Conservation (phyloP, 768 basidiomycete genomes). For the Albatrellus ellisii region DNA sequence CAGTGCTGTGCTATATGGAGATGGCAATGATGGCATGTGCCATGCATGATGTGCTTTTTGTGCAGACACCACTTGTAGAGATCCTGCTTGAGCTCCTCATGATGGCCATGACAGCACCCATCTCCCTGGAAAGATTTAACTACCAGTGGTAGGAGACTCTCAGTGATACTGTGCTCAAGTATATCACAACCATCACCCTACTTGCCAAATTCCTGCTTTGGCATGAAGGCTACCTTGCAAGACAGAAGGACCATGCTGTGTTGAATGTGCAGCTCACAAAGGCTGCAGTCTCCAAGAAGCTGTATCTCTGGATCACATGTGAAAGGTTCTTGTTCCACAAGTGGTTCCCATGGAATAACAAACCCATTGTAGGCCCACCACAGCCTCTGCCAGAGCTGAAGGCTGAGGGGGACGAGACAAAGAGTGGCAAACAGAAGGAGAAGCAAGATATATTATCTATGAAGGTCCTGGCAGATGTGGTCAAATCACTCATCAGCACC, state of each 20-base stretch:
- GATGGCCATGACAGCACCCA: slow-evolving; percentile 49
- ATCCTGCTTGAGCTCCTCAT: slow-evolving; percentile 37
- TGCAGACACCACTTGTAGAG: slow-evolving; percentile 23
- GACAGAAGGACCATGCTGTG: slow-evolving; percentile 62
- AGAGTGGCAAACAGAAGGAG: too few relatives aligned
- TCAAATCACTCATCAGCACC: slow-evolving; percentile 76
- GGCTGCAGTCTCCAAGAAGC: slow-evolving; percentile 33
- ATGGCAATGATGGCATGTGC: slow-evolving; percentile 38
- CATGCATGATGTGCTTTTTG: slow-evolving; percentile 35
- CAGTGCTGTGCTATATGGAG: slow-evolving; percentile 46
- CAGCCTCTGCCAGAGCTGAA: too few relatives aligned
- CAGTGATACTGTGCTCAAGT: slow-evolving; percentile 68
- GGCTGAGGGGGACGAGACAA: too few relatives aligned
- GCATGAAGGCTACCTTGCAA: slow-evolving; percentile 68
- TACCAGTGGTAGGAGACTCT: slow-evolving; percentile 69
- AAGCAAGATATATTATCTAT: slow-evolving; percentile 38
- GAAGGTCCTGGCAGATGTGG: slow-evolving; percentile 76
- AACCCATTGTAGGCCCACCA: slow-evolving; percentile 16
- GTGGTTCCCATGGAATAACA: too few relatives aligned
- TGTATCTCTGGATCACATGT: slow-evolving; percentile 64
- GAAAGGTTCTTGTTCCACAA: slow-evolving; percentile 27
- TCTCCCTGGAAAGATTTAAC: slow-evolving; percentile 41
- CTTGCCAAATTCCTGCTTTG: slow-evolving; percentile 54
- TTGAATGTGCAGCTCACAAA: slow-evolving; percentile 60
- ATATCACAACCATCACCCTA: slow-evolving; percentile 42